phyloP scores from a whole-genome alignment of 1,284 basidiomycete species.

The Cutaneotrichosporon daszewskae region DNA sequence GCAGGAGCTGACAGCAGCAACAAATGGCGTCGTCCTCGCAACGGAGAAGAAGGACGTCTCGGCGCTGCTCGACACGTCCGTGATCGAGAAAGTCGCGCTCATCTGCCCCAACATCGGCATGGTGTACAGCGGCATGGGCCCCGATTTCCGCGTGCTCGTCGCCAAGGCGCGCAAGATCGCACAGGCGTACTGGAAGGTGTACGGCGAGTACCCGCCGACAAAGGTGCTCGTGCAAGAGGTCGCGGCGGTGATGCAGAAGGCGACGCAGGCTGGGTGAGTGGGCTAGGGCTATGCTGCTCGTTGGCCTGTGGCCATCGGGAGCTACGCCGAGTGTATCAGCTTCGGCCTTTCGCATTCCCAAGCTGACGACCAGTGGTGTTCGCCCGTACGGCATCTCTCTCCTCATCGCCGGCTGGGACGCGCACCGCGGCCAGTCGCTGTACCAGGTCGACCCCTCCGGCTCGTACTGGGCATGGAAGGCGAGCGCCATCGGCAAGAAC shows the following conservation, averaged over 20 bases:
- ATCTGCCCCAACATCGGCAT: slow-evolving; percentile 99
- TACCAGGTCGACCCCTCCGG: slow-evolving; percentile 99
- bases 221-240: slow-evolving; percentile 95
- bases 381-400: slow-evolving; percentile 96
- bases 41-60: slow-evolving; percentile 99
- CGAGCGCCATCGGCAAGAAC: slow-evolving; percentile 98
- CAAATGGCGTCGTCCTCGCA: slow-evolving; percentile 97
- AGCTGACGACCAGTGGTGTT: slow-evolving; percentile 66
- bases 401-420: slow-evolving; percentile 93
- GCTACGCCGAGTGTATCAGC: too few relatives aligned
- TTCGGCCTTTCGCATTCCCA: too few relatives aligned
- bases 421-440: slow-evolving; percentile 80
- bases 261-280: slow-evolving; percentile 91
- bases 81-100: slow-evolving; percentile 92
- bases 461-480: slow-evolving; percentile 99
- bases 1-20: slow-evolving; percentile 56
- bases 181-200: slow-evolving; percentile 98
- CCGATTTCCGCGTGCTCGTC: slow-evolving; percentile 92
- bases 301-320: too few relatives aligned
- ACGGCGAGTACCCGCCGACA: slow-evolving; percentile 98
- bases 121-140: slow-evolving; percentile 99
- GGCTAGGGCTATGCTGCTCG: background rate
- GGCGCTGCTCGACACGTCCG: slow-evolving; percentile 92
- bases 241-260: slow-evolving; percentile 97
- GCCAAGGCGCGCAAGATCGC: slow-evolving; percentile 93